Percentiles rank a stretch among this genome's conserved stretches.
Evolutionary conservation across 495 filamentous ascomycete genomes (phyloP).

Genomic region (Trichoderma asperelloides): DNA sequence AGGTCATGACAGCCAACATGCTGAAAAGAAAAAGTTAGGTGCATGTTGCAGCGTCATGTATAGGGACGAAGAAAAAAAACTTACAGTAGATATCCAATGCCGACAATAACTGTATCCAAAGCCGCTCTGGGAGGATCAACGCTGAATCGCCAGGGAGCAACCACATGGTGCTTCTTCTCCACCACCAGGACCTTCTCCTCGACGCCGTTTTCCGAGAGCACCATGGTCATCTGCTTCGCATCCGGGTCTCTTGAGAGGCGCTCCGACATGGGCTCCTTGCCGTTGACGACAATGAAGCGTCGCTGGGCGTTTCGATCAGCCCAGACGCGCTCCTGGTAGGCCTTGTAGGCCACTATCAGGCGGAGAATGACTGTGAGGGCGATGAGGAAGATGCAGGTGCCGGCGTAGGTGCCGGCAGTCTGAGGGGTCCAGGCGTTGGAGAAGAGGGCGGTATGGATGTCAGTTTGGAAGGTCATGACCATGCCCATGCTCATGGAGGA

Average conservation of each 20-base stretch:
- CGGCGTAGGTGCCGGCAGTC: slow-evolving; percentile 61
- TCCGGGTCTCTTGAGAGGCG: slow-evolving; percentile 40
- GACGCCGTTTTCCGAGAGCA: slow-evolving; percentile 56
- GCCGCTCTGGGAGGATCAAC: slow-evolving; percentile 67
- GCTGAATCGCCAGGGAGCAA: slow-evolving; percentile 64
- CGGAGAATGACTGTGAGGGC: slow-evolving; percentile 60
- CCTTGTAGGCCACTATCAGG: slow-evolving; percentile 57
- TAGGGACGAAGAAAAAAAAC: slow-evolving; percentile 24
- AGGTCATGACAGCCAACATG: slow-evolving; percentile 97
- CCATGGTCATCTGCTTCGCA: slow-evolving; percentile 50
- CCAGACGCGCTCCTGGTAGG: slow-evolving; percentile 42
- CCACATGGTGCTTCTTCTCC: slow-evolving; percentile 34
- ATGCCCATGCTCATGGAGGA: slow-evolving; percentile 20
- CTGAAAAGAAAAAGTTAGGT: slow-evolving; percentile 36
- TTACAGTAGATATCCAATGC: slow-evolving; percentile 83
- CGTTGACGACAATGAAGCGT: slow-evolving; percentile 66
- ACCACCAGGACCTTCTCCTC: slow-evolving; percentile 70
- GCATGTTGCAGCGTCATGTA: not conserved
- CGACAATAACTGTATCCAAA: slow-evolving; percentile 59
- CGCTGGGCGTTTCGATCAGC: slow-evolving; percentile 57
- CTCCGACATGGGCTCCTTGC: slow-evolving; percentile 48
- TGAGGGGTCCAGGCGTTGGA: slow-evolving; percentile 64
- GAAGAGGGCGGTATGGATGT: slow-evolving; percentile 63
- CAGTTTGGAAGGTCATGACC: slow-evolving; percentile 54
- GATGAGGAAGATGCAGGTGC: slow-evolving; percentile 81